These are phyloP conservation scores for Colletotrichum cuscutae DNA, from an alignment of 2,329 filamentous ascomycete species.

Conservation along the genomic window DNA sequence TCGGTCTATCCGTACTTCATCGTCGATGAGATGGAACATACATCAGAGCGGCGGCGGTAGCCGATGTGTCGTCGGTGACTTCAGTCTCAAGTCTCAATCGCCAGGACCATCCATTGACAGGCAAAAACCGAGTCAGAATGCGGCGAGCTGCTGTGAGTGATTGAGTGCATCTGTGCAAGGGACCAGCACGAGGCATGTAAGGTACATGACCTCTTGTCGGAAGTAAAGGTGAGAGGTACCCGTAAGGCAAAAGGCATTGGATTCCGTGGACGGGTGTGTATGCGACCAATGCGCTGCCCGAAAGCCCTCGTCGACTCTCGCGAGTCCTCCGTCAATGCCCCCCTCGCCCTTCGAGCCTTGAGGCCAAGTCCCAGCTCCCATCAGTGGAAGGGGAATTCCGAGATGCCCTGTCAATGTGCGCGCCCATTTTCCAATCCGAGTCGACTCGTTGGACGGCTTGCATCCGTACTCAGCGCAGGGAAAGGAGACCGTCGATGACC, in stretches of 20 bases:
- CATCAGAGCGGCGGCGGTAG: slow-evolving; percentile 7
- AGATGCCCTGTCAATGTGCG: not conserved
- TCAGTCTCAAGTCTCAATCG: not conserved
- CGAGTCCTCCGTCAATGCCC: not conserved
- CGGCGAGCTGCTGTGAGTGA: not conserved
- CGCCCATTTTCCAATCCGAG: not conserved
- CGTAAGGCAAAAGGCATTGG: not conserved
- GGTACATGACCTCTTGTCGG: not conserved
- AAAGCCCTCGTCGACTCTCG: not conserved
- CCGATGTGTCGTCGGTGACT: slow-evolving; percentile 1
- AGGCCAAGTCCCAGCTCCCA: not conserved
- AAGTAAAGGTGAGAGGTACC: slow-evolving; percentile 4
- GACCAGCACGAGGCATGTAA: not conserved
- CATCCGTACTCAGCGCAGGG: not conserved
- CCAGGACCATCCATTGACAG: not conserved
- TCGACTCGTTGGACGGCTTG: not conserved
- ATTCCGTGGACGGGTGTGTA: not conserved
- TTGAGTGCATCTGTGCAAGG: not conserved
- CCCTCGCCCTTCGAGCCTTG: not conserved
- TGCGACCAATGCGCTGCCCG: slow-evolving; percentile 18
- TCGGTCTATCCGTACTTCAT: not conserved
- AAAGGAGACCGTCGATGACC: not conserved
- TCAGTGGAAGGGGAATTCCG: not conserved
- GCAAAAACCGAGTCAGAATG: not conserved
- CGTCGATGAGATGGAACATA: slow-evolving; percentile 10